Base-by-base conservation (phyloP, 257 asterid genomes). In the Lithospermum erythrorhizon region DNA sequence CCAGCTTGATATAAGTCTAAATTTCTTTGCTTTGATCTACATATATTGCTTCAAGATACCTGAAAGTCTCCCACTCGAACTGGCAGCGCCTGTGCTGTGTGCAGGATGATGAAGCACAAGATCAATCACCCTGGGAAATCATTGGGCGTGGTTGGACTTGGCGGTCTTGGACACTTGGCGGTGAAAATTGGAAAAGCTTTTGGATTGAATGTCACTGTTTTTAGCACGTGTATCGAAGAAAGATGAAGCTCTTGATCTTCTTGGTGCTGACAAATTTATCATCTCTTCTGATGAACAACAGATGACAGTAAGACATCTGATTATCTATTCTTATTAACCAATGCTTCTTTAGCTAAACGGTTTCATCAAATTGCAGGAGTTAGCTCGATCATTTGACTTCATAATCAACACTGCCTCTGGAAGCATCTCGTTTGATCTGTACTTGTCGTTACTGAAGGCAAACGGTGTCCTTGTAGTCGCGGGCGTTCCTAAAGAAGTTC, bases 151-250 rank as follows among this genome's bases (percentile, higher is more conserved):
- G 69, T 90, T 47, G 98, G 98, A 52, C 76, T 90, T 16, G 98
- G 98, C 49, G 98, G 98, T 10, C 90, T 90, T 8, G 98, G 98
- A 16, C 98, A 90, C 76, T 68, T 90, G 66, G 98, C 98, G 0
- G 96, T 90, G 67, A 90, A 87, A 72, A 82, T 87, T 66, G 98
- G 98, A 49, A 90, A 82, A 78, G 95, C 95, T 32, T 87, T 90
- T 66, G 98, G 98, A 52, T 68, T 90, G 77, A 82, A 85, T 52
- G 95, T 90, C 21, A 85, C 91, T 0, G 94, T 90, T 47, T 86
- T 90, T 57, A 90, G 98, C 83, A 90, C 98, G 87, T 69, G 35
- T 72, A 53, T 83, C 93, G 24, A 90, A 90, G 81, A 82, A 62
- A 77, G 90, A 83, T 7, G 95, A 91, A 61, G 87, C 96, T 1